A percentile compares a stretch with the other conserved stretches of the same genome.
These are phyloP conservation scores for Curvularia sp. DNA, from an alignment of 2,329 filamentous ascomycete genomes.

Conservation along the genomic window DNA sequence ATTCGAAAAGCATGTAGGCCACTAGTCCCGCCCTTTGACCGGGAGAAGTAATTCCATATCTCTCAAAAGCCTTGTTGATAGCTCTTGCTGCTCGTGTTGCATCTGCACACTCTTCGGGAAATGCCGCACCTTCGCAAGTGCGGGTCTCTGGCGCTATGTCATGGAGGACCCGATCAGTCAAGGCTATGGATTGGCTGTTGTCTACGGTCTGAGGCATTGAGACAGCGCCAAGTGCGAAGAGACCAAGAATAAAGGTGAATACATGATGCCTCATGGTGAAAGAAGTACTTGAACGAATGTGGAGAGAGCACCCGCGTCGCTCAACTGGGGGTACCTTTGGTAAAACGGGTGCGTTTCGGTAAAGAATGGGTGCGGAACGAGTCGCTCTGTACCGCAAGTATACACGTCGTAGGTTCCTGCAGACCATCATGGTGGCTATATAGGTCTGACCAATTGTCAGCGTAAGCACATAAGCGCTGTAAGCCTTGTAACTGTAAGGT, in stretches of 20 bases:
- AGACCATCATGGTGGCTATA: background rate
- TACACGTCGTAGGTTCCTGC: background rate
- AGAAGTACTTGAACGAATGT: background rate
- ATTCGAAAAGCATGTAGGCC: conserved; percentile 74
- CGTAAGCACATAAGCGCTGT: background rate
- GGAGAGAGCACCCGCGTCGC: background rate
- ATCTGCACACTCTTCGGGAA: conserved; percentile 63
- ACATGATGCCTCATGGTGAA: conserved; percentile 13
- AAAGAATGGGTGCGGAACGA: background rate
- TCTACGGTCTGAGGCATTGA: conserved; percentile 1
- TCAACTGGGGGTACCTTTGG: background rate
- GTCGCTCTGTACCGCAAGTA: background rate
- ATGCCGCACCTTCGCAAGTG: conserved; percentile 58
- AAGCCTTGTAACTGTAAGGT: background rate
- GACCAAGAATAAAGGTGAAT: conserved; percentile 26
- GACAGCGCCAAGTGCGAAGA: conserved; percentile 49
- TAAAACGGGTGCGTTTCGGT: conserved; percentile 1
- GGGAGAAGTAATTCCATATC: conserved; percentile 62
- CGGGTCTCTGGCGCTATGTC: conserved; percentile 64
- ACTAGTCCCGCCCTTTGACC: conserved; percentile 77
- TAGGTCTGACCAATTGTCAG: background rate
- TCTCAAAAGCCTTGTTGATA: conserved; percentile 61
- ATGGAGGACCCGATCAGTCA: conserved; percentile 49
- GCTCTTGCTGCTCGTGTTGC: conserved; percentile 67
- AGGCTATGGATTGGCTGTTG: conserved; percentile 3